Percentiles rank a stretch among this genome's conserved stretches.
Evolutionary conservation across 805 yeast genomes (phyloP).

Genomic region (Candida khao-thaluensis): DNA sequence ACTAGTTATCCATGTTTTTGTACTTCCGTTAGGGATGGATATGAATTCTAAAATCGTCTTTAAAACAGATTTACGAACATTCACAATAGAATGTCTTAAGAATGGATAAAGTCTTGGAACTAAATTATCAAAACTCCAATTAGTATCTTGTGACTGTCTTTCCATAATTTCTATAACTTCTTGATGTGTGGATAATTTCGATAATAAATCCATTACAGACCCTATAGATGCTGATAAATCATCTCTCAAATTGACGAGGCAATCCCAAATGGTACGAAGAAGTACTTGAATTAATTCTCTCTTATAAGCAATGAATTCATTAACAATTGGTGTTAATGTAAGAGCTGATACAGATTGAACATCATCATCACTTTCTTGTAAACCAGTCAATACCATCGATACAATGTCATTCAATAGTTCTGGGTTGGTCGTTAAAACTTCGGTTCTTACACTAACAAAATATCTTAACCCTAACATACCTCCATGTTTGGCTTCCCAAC

Average conservation of each 20-base stretch:
- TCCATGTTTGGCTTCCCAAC: slow-evolving; percentile 99
- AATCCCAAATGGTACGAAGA: slow-evolving; percentile 82
- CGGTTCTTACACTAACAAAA: slow-evolving; percentile 85
- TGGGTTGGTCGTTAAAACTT: slow-evolving; percentile 60
- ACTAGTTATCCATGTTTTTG: slow-evolving; percentile 75
- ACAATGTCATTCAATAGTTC: slow-evolving; percentile 69
- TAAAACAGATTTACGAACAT: slow-evolving; percentile 85
- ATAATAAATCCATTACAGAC: slow-evolving; percentile 89
- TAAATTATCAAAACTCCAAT: slow-evolving; percentile 63
- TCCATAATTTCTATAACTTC: slow-evolving; percentile 75
- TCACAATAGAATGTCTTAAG: slow-evolving; percentile 87
- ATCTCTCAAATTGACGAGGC: slow-evolving; percentile 79
- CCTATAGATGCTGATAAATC: slow-evolving; percentile 95
- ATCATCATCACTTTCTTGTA: slow-evolving; percentile 80
- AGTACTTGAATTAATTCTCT: slow-evolving; percentile 48
- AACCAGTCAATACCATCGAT: slow-evolving; percentile 82
- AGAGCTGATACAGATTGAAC: slow-evolving; percentile 97
- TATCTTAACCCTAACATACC: slow-evolving; percentile 93
- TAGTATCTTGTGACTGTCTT: slow-evolving; percentile 51
- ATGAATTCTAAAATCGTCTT: slow-evolving; percentile 78
- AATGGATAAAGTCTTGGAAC: slow-evolving; percentile 94
- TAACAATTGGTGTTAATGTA: slow-evolving; percentile 84
- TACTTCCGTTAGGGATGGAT: slow-evolving; percentile 48
- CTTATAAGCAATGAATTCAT: slow-evolving; percentile 73
- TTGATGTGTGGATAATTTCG: slow-evolving; percentile 79